Evolutionary conservation across 495 filamentous ascomycete genomes (phyloP).

Genomic region (Penicillium ucsense): DNA sequence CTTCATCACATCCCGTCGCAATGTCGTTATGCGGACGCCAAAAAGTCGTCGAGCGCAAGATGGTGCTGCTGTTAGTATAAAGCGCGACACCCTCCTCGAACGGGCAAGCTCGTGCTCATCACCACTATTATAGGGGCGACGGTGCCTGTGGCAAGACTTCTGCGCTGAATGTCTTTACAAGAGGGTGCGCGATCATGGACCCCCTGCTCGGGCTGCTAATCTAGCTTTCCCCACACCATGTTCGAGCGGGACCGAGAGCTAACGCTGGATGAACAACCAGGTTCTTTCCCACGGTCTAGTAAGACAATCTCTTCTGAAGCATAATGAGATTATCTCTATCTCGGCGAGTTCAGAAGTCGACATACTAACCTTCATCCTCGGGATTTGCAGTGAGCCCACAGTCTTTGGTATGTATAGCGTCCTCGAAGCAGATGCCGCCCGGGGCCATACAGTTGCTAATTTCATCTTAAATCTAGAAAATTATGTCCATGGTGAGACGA

Average conservation of each 20-base stretch:
- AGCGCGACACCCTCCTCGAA: background rate
- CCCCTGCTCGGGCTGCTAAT: slow-evolving; percentile 1
- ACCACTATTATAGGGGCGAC: slow-evolving; percentile 58
- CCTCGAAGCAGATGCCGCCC: background rate
- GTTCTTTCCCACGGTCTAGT: slow-evolving; percentile 97
- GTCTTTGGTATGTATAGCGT: slow-evolving; percentile 61
- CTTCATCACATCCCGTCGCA: slow-evolving; percentile 1
- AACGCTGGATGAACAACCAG: slow-evolving; percentile 30
- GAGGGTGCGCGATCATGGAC: slow-evolving; percentile 55
- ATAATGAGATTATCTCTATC: background rate
- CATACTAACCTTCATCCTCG: slow-evolving; percentile 18
- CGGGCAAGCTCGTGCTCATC: slow-evolving; percentile 9
- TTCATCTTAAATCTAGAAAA: slow-evolving; percentile 52
- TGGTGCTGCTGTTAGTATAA: slow-evolving; percentile 79
- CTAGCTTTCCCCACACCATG: background rate
- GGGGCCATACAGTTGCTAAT: slow-evolving; percentile 18
- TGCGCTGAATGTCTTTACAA: slow-evolving; percentile 93
- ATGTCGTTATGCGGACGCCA: slow-evolving; percentile 50
- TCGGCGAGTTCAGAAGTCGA: background rate
- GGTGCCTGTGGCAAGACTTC: slow-evolving; percentile 98
- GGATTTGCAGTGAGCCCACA: slow-evolving; percentile 64
- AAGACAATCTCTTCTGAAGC: slow-evolving; percentile 20
- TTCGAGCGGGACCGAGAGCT: slow-evolving; percentile 7
- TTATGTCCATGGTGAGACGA: slow-evolving; percentile 83
- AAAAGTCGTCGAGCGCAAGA: slow-evolving; percentile 90